Evolutionary conservation across 768 basidiomycete genomes (phyloP).

Genomic region (Leccinum pellstonianum): DNA sequence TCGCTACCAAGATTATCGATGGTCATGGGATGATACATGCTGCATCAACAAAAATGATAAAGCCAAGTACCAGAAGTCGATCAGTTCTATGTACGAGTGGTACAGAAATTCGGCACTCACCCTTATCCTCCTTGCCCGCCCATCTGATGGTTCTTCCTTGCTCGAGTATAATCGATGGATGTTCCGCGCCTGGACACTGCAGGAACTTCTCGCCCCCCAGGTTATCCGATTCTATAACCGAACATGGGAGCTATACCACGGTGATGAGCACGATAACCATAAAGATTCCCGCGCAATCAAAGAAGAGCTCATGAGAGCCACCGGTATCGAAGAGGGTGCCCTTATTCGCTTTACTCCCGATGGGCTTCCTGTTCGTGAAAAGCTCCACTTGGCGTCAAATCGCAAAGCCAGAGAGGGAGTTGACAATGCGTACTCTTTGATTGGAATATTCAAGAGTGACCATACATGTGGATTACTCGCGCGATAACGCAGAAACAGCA

Average conservation of each 20-base stretch:
- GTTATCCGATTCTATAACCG: conserved; percentile 15
- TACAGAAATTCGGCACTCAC: conserved; percentile 13
- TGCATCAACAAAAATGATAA: conserved; percentile 6
- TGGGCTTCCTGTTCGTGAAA: conserved; percentile 7
- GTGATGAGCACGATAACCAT: conserved; percentile 3
- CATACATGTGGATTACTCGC: neutral
- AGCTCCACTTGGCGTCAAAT: conserved; percentile 13
- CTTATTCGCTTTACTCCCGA: conserved; percentile 5
- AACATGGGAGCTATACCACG: conserved; percentile 7
- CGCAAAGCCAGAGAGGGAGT: conserved; percentile 8
- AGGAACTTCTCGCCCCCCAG: conserved; percentile 14
- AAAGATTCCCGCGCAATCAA: conserved; percentile 3
- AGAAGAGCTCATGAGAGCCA: neutral
- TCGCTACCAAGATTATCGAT: conserved; percentile 1
- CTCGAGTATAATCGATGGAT: conserved; percentile 17
- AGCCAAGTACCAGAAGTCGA: neutral
- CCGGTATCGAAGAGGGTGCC: neutral
- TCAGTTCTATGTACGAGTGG: conserved; percentile 16
- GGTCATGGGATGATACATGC: conserved; percentile 15
- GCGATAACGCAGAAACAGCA: conserved; percentile 2
- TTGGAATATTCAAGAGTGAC: conserved; percentile 18
- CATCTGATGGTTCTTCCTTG: neutral
- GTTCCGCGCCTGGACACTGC: conserved; percentile 15
- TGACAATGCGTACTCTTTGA: conserved; percentile 15
- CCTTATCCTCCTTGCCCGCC: conserved; percentile 7